Evolutionary conservation across 768 basidiomycete genomes (phyloP), one percentile per base, ranked within the genome.

Genomic region (Paxillus involutus): DNA sequence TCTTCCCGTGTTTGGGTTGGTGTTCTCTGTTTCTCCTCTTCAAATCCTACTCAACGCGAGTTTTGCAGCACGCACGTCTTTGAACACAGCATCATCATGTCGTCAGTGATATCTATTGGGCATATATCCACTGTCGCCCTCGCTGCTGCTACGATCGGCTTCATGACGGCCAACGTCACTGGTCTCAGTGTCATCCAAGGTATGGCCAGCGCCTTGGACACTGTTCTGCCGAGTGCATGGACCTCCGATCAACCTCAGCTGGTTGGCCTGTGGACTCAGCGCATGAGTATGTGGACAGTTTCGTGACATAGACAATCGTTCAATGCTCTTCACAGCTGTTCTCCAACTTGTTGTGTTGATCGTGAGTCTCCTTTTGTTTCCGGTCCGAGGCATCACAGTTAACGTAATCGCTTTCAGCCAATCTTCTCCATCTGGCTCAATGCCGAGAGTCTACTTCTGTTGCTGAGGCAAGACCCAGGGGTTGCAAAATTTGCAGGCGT

Each of bases 161-260:
- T 83, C 36, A 88, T 90, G 86, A 88, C 87, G 1, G 84, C 84
- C 16, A 86, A 80, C 49, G 83, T 86, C 4, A 61, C 60, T 35
- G 68, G 68, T 26, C 57, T 75, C 37, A 89, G 88, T 58, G 84
- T 96, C 50, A 77, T 94, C 13, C 88, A 89, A 60, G 93, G 94
- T 6, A 85, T 96, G 60, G 76, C 84, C 19, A 88, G 88, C 54
- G 87, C 92, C 0, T 81, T 99, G 32, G 97, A 99, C 66, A 95
- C 96, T 0, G 80, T 99, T 65, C 81, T 98, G 2, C 96, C 97
- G 0, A 83, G 91, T 40, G 94, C 96, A 10, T 99, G 91, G 94
- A 95, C 97, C 0, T 94, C 92, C 3, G 66, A 81, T 3, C 84
- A 91, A 24, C 96, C 95, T 0, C 76, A 86, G 5, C 77, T 92